Percentiles rank a stretch among this genome's conserved stretches.
phyloP scores from a whole-genome alignment of 2,329 filamentous ascomycete genomes.

The Xylaria sp. region DNA sequence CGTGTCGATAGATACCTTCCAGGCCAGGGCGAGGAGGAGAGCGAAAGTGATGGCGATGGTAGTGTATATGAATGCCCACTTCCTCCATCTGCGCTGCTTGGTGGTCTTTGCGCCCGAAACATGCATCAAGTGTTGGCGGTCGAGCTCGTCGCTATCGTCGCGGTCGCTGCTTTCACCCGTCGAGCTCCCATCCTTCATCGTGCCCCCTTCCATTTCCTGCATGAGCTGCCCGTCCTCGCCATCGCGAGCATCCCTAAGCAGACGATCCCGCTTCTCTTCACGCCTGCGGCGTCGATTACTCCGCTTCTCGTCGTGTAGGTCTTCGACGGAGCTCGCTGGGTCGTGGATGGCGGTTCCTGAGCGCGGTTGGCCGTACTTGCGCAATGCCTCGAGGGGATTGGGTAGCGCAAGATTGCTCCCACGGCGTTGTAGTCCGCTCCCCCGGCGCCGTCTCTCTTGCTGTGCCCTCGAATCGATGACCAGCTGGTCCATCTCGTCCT shows the following conservation, averaged over 20 bases:
- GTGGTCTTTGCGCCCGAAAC: slow-evolving; percentile 53
- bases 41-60: slow-evolving; percentile 60
- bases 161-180: slow-evolving; percentile 67
- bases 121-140: slow-evolving; percentile 58
- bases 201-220: slow-evolving; percentile 78
- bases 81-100: slow-evolving; percentile 59
- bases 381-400: slow-evolving; percentile 53
- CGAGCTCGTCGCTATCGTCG: slow-evolving; percentile 63
- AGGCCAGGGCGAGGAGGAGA: slow-evolving; percentile 61
- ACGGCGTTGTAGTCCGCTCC: slow-evolving; percentile 47
- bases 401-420: slow-evolving; percentile 57
- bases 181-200: slow-evolving; percentile 68
- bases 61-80: slow-evolving; percentile 59
- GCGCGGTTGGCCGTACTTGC: slow-evolving; percentile 43
- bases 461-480: slow-evolving; percentile 58
- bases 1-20: slow-evolving; percentile 60
- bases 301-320: slow-evolving; percentile 57
- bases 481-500: slow-evolving; percentile 71
- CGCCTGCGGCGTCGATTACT: slow-evolving; percentile 55
- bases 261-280: slow-evolving; percentile 57
- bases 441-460: slow-evolving; percentile 51
- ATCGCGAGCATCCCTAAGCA: slow-evolving; percentile 59
- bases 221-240: slow-evolving; percentile 78
- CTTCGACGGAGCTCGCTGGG: slow-evolving; percentile 54
- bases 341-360: slow-evolving; percentile 49